Percentiles rank a stretch among this genome's conserved stretches.
Conservation (phyloP, 345 rosid species). For the Psidium friedrichsthalianum region DNA sequence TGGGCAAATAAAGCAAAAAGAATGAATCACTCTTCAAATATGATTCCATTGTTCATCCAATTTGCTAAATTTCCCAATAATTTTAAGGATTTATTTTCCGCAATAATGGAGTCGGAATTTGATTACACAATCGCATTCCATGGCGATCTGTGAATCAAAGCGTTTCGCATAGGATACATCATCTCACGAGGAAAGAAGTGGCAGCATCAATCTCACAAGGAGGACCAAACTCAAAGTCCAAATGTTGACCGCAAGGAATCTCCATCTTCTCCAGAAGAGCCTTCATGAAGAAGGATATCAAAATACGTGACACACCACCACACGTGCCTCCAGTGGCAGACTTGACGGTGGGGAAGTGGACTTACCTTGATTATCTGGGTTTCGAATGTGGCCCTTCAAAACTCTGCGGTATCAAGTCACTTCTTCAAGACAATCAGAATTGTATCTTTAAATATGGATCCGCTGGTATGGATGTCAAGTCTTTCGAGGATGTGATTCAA, state of each 20-base stretch:
- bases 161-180: neutral
- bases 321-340: conserved; percentile 52
- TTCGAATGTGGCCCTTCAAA: conserved; percentile 73
- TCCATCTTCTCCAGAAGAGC: conserved; percentile 51
- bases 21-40: no score
- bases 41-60: no score
- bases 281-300: conserved; percentile 99
- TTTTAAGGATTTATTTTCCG: no score
- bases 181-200: conserved; percentile 32
- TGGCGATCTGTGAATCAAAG: no score
- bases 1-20: no score
- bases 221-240: conserved; percentile 32
- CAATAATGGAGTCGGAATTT: no score
- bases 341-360: conserved; percentile 70
- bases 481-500: no score
- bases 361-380: conserved; percentile 84
- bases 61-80: no score
- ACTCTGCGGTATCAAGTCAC: conserved; percentile 63
- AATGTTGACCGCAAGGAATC: conserved; percentile 19
- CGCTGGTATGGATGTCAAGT: no score
- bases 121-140: no score
- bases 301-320: conserved; percentile 89
- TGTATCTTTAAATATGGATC: no score
- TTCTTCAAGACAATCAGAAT: neutral
- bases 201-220: conserved; percentile 34